Evolutionary conservation across 169 alveolate species (phyloP).

Genomic region (Toxoplasma gondii): DNA sequence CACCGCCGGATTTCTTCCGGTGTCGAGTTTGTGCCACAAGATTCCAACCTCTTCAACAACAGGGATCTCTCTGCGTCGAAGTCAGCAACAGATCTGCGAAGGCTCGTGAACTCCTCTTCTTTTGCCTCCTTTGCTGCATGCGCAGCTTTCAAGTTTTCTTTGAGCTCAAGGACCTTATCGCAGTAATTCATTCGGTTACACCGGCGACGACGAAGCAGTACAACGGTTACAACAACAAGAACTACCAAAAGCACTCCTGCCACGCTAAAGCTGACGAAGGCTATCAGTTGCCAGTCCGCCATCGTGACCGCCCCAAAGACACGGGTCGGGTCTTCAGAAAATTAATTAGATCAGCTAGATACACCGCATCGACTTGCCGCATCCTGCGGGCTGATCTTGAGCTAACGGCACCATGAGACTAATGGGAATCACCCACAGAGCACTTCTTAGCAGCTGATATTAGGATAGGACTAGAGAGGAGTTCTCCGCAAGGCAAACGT

Average conservation of each 20-base stretch:
- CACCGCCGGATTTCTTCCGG: constrained; percentile 20
- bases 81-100: constrained; percentile 29
- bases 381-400: too few species aligned
- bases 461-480: too few species aligned
- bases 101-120: background rate
- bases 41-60: constrained; percentile 14
- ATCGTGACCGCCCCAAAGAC: background rate
- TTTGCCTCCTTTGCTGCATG: background rate
- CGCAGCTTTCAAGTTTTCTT: constrained; percentile 13
- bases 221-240: background rate
- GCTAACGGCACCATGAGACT: too few species aligned
- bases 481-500: too few species aligned
- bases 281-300: constrained; percentile 30
- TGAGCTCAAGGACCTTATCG: background rate
- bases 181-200: background rate
- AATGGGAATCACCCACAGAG: too few species aligned
- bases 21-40: background rate
- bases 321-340: background rate
- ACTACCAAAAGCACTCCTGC: background rate
- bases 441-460: too few species aligned
- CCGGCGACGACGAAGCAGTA: background rate
- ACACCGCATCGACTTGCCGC: too few species aligned
- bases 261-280: constrained; percentile 24
- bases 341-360: too few species aligned
- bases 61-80: constrained; percentile 22